Conservation (phyloP, 148 eudicot species). For the Tetragonia tetragonoides region DNA sequence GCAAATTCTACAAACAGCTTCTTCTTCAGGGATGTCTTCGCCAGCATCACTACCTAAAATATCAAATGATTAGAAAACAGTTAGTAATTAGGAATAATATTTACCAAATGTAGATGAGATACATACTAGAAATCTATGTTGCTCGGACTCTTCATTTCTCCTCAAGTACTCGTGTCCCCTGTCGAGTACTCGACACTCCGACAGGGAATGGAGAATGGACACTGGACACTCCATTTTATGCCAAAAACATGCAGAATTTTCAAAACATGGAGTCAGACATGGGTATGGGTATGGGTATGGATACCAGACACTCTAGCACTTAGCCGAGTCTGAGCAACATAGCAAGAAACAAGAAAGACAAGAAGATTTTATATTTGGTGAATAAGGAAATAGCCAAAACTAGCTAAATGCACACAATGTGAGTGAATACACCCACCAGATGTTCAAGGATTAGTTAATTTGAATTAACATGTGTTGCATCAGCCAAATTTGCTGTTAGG, state of each 20-base stretch:
- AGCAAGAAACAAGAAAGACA: background rate
- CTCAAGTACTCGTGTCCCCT: too few relatives aligned
- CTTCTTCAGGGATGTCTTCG: constrained; percentile 88
- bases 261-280: too few relatives aligned
- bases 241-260: too few relatives aligned
- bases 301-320: too few relatives aligned
- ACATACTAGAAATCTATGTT: background rate
- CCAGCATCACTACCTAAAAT: constrained; percentile 39
- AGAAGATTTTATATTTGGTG: background rate
- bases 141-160: too few relatives aligned
- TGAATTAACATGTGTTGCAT: background rate
- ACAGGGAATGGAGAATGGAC: too few relatives aligned
- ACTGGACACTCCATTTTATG: too few relatives aligned
- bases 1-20: constrained; percentile 89
- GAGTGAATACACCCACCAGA: background rate
- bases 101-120: background rate
- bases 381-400: background rate
- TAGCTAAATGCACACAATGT: background rate
- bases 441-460: background rate
- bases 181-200: too few relatives aligned
- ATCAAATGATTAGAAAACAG: background rate
- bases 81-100: background rate
- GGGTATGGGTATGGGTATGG: too few relatives aligned
- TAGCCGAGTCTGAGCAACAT: too few relatives aligned
- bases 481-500: background rate